Percentiles rank a stretch among this genome's conserved stretches.
Evolutionary conservation across 306 rosid species (phyloP).

Genomic region (Canavalia gladiata): DNA sequence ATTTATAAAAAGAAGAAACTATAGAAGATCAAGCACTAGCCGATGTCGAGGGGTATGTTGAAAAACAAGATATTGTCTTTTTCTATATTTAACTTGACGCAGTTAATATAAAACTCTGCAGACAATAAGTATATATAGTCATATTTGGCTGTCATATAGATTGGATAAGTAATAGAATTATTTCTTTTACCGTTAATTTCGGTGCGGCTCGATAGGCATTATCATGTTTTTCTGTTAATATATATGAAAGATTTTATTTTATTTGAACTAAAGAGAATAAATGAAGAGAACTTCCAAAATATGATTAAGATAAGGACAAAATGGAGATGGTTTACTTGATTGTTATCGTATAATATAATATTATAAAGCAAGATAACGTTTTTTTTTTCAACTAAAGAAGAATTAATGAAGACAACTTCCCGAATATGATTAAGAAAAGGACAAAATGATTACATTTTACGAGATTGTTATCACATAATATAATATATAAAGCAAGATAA

Average conservation of each 20-base stretch:
- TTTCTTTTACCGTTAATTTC: background rate
- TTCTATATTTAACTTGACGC: background rate
- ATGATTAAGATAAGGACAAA: background rate
- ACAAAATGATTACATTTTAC: no score
- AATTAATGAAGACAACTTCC: no score
- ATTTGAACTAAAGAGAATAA: background rate
- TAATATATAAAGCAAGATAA: background rate
- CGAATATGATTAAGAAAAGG: no score
- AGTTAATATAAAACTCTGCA: background rate
- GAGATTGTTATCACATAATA: no score
- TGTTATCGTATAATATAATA: background rate
- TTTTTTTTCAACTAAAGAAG: no score
- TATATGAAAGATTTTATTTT: background rate
- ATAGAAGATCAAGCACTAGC: background rate
- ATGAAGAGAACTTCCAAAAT: background rate
- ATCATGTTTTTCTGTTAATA: background rate
- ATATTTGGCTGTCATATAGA: background rate
- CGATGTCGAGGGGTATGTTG: conserved; percentile 11
- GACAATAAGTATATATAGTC: background rate
- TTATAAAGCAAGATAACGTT: no score
- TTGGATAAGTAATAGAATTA: background rate
- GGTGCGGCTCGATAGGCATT: background rate
- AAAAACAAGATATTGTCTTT: background rate
- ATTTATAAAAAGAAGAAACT: no score
- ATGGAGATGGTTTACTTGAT: background rate